Conservation (phyloP, 2,329 filamentous ascomycete species). For the Aspergillus aculeatinus region DNA sequence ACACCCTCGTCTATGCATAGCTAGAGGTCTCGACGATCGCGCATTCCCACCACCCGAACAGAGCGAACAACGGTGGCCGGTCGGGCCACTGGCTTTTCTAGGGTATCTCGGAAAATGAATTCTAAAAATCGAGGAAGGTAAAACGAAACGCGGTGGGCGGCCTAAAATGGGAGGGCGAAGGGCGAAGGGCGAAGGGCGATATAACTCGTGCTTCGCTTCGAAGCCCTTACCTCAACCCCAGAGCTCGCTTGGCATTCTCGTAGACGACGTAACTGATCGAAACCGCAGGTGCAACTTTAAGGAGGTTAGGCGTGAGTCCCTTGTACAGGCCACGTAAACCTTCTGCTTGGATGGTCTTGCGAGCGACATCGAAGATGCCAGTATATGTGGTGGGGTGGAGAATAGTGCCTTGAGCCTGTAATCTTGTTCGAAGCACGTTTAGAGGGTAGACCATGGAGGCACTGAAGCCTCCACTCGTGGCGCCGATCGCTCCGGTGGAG, state of each 20-base stretch:
- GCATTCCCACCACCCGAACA: constrained; percentile 16
- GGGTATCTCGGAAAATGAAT: constrained; percentile 33
- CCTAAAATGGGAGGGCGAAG: not conserved
- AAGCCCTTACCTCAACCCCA: constrained; percentile 51
- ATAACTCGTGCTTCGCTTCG: not conserved
- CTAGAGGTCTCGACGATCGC: constrained; percentile 11
- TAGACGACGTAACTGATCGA: constrained; percentile 95
- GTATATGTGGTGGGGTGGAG: constrained; percentile 88
- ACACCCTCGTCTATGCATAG: constrained; percentile 6
- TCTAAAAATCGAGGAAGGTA: constrained; percentile 21
- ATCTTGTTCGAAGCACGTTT: constrained; percentile 84
- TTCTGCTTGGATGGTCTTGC: constrained; percentile 78
- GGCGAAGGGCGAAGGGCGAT: too few species aligned
- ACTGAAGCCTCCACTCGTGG: constrained; percentile 85
- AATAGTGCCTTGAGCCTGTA: constrained; percentile 93
- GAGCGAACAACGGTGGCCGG: constrained; percentile 13
- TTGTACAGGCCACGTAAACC: constrained; percentile 87
- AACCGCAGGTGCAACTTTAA: constrained; percentile 94
- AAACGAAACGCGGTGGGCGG: constrained; percentile 9
- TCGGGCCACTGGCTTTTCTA: constrained; percentile 22
- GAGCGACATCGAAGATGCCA: constrained; percentile 84
- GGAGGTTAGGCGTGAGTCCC: constrained; percentile 87
- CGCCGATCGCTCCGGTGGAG: constrained; percentile 82
- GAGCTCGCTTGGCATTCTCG: constrained; percentile 77
- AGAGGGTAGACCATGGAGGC: constrained; percentile 93